phyloP scores from a whole-genome alignment of 345 rosid genomes.

The Gossypium herbaceum region DNA sequence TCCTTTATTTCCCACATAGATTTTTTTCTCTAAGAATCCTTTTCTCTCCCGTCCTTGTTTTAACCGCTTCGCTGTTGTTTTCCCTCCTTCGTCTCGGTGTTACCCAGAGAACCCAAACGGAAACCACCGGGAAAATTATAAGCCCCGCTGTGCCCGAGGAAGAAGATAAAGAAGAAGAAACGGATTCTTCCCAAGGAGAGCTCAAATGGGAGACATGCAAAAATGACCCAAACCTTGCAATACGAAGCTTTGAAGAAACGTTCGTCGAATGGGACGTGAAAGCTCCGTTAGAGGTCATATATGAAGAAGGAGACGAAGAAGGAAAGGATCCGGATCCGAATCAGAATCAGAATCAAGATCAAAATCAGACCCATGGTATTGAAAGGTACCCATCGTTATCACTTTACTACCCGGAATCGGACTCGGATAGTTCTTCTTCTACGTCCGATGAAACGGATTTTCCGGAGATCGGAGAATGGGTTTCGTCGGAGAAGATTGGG shows the following conservation, averaged over 20 bases:
- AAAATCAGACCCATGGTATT: conserved; percentile 20
- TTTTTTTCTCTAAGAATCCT: conserved; percentile 23
- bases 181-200: conserved; percentile 4
- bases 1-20: conserved; percentile 50
- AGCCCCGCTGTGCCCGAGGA: background rate
- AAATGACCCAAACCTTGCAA: background rate
- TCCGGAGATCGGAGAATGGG: conserved; percentile 33
- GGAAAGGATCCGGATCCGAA: conserved; percentile 26
- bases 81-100: conserved; percentile 55
- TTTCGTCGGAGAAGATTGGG: conserved; percentile 28
- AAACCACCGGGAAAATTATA: background rate
- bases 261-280: conserved; percentile 75
- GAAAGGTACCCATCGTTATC: conserved; percentile 52
- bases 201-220: conserved; percentile 23
- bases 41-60: conserved; percentile 49
- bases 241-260: conserved; percentile 18
- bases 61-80: conserved; percentile 43
- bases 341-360: background rate
- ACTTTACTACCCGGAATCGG: conserved; percentile 58
- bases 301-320: conserved; percentile 60
- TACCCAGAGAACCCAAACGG: conserved; percentile 15
- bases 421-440: conserved; percentile 46
- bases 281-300: conserved; percentile 79
- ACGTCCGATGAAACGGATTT: conserved; percentile 25
- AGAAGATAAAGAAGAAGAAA: conserved; percentile 1